phyloP scores from a whole-genome alignment of 2,329 filamentous ascomycete species.

The Cladobotryum protrusum region DNA sequence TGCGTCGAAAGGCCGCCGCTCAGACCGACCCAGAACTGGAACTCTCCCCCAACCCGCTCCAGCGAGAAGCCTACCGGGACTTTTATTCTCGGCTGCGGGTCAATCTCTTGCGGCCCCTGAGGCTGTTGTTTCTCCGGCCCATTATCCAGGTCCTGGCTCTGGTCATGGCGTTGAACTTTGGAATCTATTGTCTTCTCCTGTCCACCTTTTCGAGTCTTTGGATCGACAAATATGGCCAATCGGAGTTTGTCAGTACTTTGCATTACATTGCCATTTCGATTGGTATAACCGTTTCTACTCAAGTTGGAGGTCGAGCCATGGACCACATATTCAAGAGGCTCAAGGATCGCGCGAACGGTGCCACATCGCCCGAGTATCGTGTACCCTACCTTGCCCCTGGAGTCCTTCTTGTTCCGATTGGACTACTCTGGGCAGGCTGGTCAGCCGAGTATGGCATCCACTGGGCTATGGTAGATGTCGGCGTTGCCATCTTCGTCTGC shows the following conservation, averaged over 20 bases:
- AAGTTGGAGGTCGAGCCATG: too few relatives aligned
- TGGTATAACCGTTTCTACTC: too few relatives aligned
- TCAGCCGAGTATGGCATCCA: constrained; percentile 41
- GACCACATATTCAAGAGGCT: too few relatives aligned
- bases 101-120: too few relatives aligned
- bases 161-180: constrained; percentile 42
- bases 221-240: constrained; percentile 39
- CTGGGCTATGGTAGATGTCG: constrained; percentile 55
- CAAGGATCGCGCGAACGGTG: too few relatives aligned
- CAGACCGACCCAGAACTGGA: constrained; percentile 47
- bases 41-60: constrained; percentile 26
- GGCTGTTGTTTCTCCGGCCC: constrained; percentile 26
- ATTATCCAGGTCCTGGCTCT: constrained; percentile 41
- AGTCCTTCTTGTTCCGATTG: constrained; percentile 34
- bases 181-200: constrained; percentile 45
- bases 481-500: constrained; percentile 45
- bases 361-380: too few relatives aligned
- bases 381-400: too few relatives aligned
- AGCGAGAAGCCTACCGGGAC: not conserved
- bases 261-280: constrained; percentile 45
- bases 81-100: too few relatives aligned
- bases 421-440: constrained; percentile 37
- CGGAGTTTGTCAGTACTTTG: constrained; percentile 37
- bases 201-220: constrained; percentile 47
- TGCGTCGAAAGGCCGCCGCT: constrained; percentile 30